Conservation (phyloP, 371 early-diverging fungal species). For the Mortierella sp. region DNA sequence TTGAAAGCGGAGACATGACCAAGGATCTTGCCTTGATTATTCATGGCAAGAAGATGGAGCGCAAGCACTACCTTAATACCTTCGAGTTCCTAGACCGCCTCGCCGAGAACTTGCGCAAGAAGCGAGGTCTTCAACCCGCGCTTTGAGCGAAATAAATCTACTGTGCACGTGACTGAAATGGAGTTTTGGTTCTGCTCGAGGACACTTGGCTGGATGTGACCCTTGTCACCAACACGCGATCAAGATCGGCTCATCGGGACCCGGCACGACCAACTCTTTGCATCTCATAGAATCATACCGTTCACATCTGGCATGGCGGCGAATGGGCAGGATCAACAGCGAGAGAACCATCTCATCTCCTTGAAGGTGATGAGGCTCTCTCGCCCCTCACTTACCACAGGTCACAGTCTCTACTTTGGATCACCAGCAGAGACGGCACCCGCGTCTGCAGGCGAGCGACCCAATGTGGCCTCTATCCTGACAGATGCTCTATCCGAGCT, state of each 20-base stretch:
- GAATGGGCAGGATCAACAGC: constrained; percentile 46
- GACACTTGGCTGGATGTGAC: too few species aligned
- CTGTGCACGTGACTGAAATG: constrained; percentile 2
- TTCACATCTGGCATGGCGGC: constrained; percentile 43
- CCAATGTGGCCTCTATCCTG: constrained; percentile 51
- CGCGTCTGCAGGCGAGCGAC: constrained; percentile 49
- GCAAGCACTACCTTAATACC: constrained; percentile 82
- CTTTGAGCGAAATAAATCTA: constrained; percentile 5
- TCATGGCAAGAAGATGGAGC: constrained; percentile 78
- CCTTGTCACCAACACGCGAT: too few species aligned
- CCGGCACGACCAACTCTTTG: not conserved
- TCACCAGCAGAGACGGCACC: constrained; percentile 16
- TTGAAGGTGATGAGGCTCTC: constrained; percentile 94
- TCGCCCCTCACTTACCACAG: constrained; percentile 76
- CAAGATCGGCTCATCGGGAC: too few species aligned
- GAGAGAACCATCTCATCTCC: constrained; percentile 75
- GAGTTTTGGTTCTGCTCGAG: too few species aligned
- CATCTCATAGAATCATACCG: not conserved
- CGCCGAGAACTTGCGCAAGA: constrained; percentile 69
- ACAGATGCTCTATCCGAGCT: constrained; percentile 43
- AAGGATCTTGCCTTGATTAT: constrained; percentile 94
- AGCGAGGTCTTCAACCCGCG: constrained; percentile 35
- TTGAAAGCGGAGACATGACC: constrained; percentile 88
- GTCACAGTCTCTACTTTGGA: constrained; percentile 63
- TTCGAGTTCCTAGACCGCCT: constrained; percentile 81